Base-by-base conservation (phyloP, 2,329 filamentous ascomycete species). In the Madurella fahalii region DNA sequence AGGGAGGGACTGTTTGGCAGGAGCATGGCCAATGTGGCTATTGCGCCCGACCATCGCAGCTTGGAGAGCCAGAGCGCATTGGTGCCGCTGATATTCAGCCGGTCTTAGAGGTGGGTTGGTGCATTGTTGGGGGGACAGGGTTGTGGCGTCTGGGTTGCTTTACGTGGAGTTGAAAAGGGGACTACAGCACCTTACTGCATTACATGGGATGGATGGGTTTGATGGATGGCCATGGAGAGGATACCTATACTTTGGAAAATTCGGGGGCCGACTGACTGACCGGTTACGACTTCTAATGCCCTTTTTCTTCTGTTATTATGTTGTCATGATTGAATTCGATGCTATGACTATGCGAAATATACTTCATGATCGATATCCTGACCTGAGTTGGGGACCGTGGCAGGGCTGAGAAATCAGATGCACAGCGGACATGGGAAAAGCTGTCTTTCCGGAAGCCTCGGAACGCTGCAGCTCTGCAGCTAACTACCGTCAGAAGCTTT, bases 61-160 rank as follows among this genome's bases (percentile, higher is more conserved):
- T 68, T 81, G 65, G 80, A 82, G 57, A 80, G 77, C 60, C 73
- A 72, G 64, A 78, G 75, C 47, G 73, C 74, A 16, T 63, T 83
- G 62, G 82, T 86, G 58, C 82, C 83, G 58, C 70, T 86, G 64
- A 79, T 85, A 68, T 83, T 85, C 54, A 82, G 76, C 66, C 73
- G 77, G 43, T 66, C 62, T n/a, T 71, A 58, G 47, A 25, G 20
- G 30, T n/a, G 34, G 9, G 16, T 40, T 17, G 16, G 30, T 37
- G 34, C 34, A 37, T 37, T 11, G 34, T 37, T 37, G 9, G 34
- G 13, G 7, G 31, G 9, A 37, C 2, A 9, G 34, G 9, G 34
- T 37, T 11, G 34, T 37, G 34, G 34, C 34, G 34, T 37, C 34
- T 37, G 34, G 34, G 13, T 37, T 37, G 34, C 34, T 37, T 34